phyloP scores from a whole-genome alignment of 179 eudicot genomes.

The Vitellaria paradoxa region DNA sequence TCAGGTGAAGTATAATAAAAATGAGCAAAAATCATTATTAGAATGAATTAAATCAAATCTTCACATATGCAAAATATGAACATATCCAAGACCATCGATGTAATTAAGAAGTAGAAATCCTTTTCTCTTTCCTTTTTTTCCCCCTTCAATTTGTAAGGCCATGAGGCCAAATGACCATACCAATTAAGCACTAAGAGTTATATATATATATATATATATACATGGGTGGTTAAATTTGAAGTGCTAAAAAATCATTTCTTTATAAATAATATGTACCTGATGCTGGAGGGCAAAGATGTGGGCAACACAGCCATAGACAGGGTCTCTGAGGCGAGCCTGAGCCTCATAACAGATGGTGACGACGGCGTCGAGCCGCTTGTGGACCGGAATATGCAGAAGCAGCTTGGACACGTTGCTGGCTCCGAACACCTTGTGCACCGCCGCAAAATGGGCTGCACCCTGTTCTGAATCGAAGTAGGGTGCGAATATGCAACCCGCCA shows the following conservation, averaged over 20 bases:
- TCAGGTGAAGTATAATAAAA: too few species aligned
- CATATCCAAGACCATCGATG: too few species aligned
- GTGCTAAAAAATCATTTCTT: not conserved
- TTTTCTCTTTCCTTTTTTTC: too few species aligned
- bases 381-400: constrained; percentile 53
- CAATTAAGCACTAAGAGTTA: too few species aligned
- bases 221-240: too few species aligned
- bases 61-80: too few species aligned
- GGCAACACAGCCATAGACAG: constrained; percentile 84
- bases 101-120: too few species aligned
- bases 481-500: constrained; percentile 76
- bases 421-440: constrained; percentile 93
- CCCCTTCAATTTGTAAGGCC: too few species aligned
- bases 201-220: too few species aligned
- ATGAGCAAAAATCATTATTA: too few species aligned
- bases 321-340: constrained; percentile 85
- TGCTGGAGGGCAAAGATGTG: constrained; percentile 89
- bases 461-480: constrained; percentile 92
- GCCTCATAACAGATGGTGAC: constrained; percentile 89
- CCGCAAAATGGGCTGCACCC: constrained; percentile 90
- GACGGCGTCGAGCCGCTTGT: constrained; percentile 73
- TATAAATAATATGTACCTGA: constrained; percentile 46
- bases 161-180: too few species aligned
- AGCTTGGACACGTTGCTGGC: constrained; percentile 87
- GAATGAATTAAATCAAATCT: too few species aligned